phyloP scores from a whole-genome alignment of 306 rosid species.

The Castanopsis chinensis region DNA sequence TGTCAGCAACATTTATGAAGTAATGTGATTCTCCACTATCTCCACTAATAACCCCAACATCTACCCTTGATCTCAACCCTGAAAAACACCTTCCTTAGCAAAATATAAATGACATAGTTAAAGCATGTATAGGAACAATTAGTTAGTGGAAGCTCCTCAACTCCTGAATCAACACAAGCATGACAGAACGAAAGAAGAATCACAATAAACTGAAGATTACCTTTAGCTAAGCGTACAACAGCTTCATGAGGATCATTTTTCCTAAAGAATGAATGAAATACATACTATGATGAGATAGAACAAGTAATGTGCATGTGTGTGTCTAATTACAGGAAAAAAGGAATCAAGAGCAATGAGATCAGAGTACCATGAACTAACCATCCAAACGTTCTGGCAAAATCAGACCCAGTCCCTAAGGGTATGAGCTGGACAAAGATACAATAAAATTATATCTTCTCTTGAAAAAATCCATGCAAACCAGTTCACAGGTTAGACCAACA shows the following conservation, averaged over 20 bases:
- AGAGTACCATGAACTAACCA: constrained; percentile 55
- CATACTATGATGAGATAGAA: constrained; percentile 17
- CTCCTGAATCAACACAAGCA: not conserved
- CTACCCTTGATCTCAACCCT: constrained; percentile 78
- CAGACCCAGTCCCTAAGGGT: constrained; percentile 96
- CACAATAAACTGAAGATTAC: constrained; percentile 20
- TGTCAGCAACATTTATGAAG: constrained; percentile 90
- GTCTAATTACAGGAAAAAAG: not conserved
- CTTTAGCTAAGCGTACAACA: constrained; percentile 76
- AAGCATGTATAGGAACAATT: not conserved
- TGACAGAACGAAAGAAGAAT: not conserved
- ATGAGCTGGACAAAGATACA: constrained; percentile 68
- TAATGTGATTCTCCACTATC: constrained; percentile 59
- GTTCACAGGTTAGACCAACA: constrained; percentile 1
- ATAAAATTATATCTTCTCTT: constrained; percentile 19
- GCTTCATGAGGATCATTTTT: constrained; percentile 83
- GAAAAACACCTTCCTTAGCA: constrained; percentile 31
- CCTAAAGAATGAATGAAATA: constrained; percentile 45
- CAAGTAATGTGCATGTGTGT: not conserved
- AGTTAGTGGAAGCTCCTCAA: constrained; percentile 8
- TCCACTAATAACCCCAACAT: constrained; percentile 68
- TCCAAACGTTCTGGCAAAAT: constrained; percentile 83
- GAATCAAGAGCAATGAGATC: constrained; percentile 7
- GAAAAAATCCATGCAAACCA: constrained; percentile 17
- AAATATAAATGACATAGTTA: constrained; percentile 19